A percentile compares a stretch with the other conserved stretches of the same genome.
phyloP scores from a whole-genome alignment of 2,329 filamentous ascomycete species.

The Colletotrichum sp. region DNA sequence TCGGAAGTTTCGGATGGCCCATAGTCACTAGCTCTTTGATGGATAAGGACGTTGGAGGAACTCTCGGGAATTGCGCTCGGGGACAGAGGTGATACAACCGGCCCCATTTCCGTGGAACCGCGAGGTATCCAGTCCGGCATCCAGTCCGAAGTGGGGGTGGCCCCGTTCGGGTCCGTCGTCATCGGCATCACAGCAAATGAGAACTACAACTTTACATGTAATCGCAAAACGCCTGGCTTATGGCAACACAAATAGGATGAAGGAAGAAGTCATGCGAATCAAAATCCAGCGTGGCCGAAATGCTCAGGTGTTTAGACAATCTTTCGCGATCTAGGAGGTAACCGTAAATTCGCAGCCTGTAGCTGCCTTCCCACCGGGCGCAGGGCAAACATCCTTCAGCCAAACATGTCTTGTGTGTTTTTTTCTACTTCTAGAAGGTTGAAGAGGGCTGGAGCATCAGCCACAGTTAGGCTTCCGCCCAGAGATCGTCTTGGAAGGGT shows the following conservation, averaged over 20 bases:
- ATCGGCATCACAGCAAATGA: neutral
- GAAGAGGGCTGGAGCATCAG: neutral
- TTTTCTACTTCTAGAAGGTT: neutral
- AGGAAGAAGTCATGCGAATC: neutral
- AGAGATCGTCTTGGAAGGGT: neutral
- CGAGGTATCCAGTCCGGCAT: slow-evolving; percentile 21
- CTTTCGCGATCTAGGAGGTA: neutral
- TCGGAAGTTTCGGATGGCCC: neutral
- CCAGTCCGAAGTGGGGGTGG: slow-evolving; percentile 14
- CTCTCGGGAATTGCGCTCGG: neutral
- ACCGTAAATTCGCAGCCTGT: neutral
- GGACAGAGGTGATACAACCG: neutral
- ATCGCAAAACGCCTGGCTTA: neutral
- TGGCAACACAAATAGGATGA: neutral
- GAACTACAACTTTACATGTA: neutral
- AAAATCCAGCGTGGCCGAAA: neutral
- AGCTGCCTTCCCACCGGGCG: neutral
- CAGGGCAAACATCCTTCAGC: neutral
- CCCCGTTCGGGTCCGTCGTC: neutral
- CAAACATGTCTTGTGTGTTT: neutral
- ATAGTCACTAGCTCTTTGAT: neutral
- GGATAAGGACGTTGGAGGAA: neutral
- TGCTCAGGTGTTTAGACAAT: neutral
- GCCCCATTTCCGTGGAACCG: neutral
- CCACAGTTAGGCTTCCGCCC: neutral